Evolutionary conservation across 257 asterid genomes (phyloP).

Genomic region (Solanum phureja): DNA sequence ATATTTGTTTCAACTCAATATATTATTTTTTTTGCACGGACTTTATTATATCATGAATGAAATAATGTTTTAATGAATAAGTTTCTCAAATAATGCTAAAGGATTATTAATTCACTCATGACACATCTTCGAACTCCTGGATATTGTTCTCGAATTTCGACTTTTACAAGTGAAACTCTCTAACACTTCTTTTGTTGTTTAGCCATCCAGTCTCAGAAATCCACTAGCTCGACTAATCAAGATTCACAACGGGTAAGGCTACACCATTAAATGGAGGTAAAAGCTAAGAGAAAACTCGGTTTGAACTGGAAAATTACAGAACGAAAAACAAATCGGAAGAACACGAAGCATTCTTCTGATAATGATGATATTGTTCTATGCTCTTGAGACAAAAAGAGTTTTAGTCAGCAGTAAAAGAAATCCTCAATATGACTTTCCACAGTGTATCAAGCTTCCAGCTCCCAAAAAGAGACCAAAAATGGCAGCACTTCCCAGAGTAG

Average conservation of each 20-base stretch:
- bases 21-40: neutral
- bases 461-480: neutral
- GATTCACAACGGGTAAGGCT: neutral
- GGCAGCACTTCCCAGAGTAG: conserved; percentile 66
- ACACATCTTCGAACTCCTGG: neutral
- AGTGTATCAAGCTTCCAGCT: conserved; percentile 45
- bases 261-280: neutral
- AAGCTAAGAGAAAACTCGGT: neutral
- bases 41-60: neutral
- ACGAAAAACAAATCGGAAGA: neutral
- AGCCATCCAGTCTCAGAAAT: neutral
- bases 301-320: neutral
- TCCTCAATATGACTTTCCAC: conserved; percentile 60
- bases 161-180: neutral
- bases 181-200: neutral
- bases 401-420: neutral
- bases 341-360: neutral
- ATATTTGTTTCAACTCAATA: neutral
- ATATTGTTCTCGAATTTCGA: neutral
- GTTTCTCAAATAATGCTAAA: neutral
- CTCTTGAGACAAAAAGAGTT: neutral
- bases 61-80: neutral
- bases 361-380: neutral
- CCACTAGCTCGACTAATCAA: neutral
- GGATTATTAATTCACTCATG: neutral